Conservation (phyloP, 495 filamentous ascomycete species). For the Trichocladium uniseriatum region DNA sequence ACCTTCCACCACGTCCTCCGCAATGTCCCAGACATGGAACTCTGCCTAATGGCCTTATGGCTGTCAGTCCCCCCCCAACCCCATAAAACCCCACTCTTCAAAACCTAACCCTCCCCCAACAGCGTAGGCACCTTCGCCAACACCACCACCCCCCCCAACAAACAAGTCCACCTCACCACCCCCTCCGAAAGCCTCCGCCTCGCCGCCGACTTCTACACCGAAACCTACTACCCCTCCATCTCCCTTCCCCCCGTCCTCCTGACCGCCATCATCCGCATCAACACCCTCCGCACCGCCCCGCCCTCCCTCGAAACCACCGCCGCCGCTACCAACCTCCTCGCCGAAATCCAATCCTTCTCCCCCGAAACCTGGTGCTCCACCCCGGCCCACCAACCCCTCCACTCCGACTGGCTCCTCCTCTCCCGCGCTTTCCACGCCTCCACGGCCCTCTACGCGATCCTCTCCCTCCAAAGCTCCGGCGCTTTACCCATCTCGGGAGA, state of each 20-base stretch:
- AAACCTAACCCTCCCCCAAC: background rate
- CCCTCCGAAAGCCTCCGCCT: slow-evolving; percentile 12
- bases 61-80: slow-evolving; percentile 14
- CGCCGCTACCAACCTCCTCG: slow-evolving; percentile 13
- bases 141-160: slow-evolving; percentile 24
- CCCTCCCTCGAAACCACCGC: background rate
- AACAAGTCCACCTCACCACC: slow-evolving; percentile 14
- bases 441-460: slow-evolving; percentile 28
- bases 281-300: slow-evolving; percentile 15
- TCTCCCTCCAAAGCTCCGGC: slow-evolving; percentile 20
- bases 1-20: slow-evolving; percentile 7
- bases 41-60: slow-evolving; percentile 18
- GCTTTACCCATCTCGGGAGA: background rate
- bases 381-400: slow-evolving; percentile 7
- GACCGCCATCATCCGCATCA: slow-evolving; percentile 20
- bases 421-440: slow-evolving; percentile 18
- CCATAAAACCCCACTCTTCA: background rate
- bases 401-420: slow-evolving; percentile 22
- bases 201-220: slow-evolving; percentile 11
- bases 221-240: slow-evolving; percentile 14
- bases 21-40: slow-evolving; percentile 6
- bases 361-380: slow-evolving; percentile 19
- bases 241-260: slow-evolving; percentile 16
- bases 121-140: slow-evolving; percentile 24
- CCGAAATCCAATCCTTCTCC: slow-evolving; percentile 19